Conservation (phyloP, 257 asterid genomes). For the Solanum pinnatisectum region DNA sequence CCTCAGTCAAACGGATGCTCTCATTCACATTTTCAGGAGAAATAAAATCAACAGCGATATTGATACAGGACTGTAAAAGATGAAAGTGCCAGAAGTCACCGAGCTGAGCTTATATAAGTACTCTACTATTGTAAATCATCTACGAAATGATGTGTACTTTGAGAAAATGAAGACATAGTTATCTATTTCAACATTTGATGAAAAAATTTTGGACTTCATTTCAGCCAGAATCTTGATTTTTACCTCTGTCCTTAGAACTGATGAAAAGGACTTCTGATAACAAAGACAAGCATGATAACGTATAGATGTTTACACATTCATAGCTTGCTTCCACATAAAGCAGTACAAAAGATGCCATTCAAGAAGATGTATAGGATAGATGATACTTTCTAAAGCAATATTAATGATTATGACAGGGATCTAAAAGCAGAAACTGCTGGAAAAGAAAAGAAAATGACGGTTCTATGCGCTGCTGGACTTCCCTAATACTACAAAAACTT, state of each 20-base stretch:
- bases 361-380: not conserved
- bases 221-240: not conserved
- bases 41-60: conserved; percentile 36
- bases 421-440: not conserved
- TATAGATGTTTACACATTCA: not conserved
- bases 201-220: not conserved
- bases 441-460: not conserved
- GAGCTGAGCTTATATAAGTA: not conserved
- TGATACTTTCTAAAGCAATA: not conserved
- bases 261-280: not conserved
- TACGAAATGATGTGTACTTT: not conserved
- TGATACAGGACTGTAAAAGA: conserved; percentile 31
- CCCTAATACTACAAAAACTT: not conserved
- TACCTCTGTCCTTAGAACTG: not conserved
- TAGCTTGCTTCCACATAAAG: not conserved
- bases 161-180: not conserved
- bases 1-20: conserved; percentile 28
- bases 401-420: not conserved
- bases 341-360: not conserved
- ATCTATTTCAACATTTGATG: not conserved
- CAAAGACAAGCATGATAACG: not conserved
- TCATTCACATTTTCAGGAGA: conserved; percentile 33
- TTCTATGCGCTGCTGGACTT: not conserved
- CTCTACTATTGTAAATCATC: not conserved
- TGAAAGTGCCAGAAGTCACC: not conserved